A percentile compares a stretch with the other conserved stretches of the same genome.
Evolutionary conservation across 345 rosid species (phyloP).

Genomic region (Arabidopsis arenosa): DNA sequence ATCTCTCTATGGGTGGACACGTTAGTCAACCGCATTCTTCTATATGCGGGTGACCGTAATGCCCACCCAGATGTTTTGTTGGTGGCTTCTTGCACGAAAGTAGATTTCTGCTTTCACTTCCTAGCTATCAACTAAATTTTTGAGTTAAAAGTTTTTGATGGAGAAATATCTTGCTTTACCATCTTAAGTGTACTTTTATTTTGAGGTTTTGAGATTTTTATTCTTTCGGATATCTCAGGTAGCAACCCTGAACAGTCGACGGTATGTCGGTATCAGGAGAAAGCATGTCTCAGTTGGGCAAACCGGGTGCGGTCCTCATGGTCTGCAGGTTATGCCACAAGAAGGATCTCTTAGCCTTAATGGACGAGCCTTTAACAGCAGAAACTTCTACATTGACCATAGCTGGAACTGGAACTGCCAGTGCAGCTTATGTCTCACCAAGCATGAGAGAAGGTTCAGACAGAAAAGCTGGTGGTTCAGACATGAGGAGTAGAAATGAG

Average conservation of each 20-base stretch:
- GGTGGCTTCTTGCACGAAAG: slow-evolving; percentile 36
- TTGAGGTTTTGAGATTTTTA: not conserved
- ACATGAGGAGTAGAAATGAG: slow-evolving; percentile 44
- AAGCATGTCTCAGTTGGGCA: slow-evolving; percentile 54
- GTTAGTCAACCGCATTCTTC: slow-evolving; percentile 39
- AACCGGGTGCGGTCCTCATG: no score
- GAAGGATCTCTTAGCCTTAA: slow-evolving; percentile 61
- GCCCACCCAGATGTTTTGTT: slow-evolving; percentile 42
- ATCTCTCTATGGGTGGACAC: slow-evolving; percentile 36
- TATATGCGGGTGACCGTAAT: slow-evolving; percentile 41
- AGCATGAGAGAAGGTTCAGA: slow-evolving; percentile 46
- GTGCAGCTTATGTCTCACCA: slow-evolving; percentile 63
- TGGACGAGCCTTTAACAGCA: slow-evolving; percentile 50
- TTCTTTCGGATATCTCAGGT: slow-evolving; percentile 43
- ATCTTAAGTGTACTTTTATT: not conserved
- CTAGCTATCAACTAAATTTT: slow-evolving; percentile 35
- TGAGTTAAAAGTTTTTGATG: not conserved
- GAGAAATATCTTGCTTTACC: not conserved
- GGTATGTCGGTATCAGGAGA: slow-evolving; percentile 53
- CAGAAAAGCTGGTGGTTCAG: slow-evolving; percentile 30
- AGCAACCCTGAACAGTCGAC: slow-evolving; percentile 51
- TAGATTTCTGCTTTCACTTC: slow-evolving; percentile 41
- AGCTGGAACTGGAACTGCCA: slow-evolving; percentile 34
- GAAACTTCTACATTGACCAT: slow-evolving; percentile 43
- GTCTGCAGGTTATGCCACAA: slow-evolving; percentile 66